phyloP scores from a whole-genome alignment of 2,329 filamentous ascomycete genomes.

The Epichloe scottii region DNA sequence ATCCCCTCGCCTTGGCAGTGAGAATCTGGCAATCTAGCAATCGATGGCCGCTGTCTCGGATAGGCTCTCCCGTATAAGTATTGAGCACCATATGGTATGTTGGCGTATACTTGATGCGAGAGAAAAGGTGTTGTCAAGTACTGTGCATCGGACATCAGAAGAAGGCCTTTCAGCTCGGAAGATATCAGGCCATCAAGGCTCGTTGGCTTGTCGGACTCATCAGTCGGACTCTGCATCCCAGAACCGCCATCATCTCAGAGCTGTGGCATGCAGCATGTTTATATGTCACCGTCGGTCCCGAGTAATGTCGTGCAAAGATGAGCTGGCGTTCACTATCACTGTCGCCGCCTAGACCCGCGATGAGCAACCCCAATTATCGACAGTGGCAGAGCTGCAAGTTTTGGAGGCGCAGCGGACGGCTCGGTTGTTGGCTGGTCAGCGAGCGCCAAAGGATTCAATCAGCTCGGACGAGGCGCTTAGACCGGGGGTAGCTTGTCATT shows the following conservation, averaged over 20 bases:
- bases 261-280: neutral
- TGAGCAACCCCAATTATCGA: neutral
- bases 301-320: neutral
- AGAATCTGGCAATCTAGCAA: too few relatives aligned
- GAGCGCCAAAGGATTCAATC: constrained; percentile 7
- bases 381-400: too few relatives aligned
- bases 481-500: constrained; percentile 2
- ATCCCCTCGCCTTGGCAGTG: too few relatives aligned
- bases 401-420: neutral
- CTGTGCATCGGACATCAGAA: too few relatives aligned
- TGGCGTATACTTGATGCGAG: too few relatives aligned
- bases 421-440: constrained; percentile 5
- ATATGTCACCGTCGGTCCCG: too few relatives aligned
- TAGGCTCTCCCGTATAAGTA: too few relatives aligned
- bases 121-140: too few relatives aligned
- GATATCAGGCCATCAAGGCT: neutral
- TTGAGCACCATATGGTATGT: too few relatives aligned
- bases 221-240: neutral
- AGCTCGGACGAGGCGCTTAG: constrained; percentile 9
- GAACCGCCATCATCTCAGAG: neutral
- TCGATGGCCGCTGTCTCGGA: too few relatives aligned
- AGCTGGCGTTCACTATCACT: neutral
- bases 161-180: neutral
- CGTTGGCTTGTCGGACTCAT: neutral
- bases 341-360: neutral